Base-by-base conservation (phyloP, 2,329 filamentous ascomycete species). In the Cladosporium sp. region DNA sequence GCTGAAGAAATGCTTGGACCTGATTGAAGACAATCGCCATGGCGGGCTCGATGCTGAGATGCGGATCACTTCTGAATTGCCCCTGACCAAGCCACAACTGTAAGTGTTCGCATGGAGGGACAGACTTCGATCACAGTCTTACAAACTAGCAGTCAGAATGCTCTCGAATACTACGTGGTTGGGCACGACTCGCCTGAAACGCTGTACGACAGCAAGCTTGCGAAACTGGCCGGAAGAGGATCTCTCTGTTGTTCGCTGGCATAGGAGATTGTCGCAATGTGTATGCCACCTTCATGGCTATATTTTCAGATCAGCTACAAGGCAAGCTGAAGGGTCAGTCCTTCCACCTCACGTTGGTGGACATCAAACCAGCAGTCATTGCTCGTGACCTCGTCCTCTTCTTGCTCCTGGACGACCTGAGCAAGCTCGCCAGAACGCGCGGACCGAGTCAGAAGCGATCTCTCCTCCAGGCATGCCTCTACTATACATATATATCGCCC, bases 1-100 rank as follows among this genome's bases (percentile, higher is more conserved):
- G 30, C 54, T 34, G 32, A 5, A n/a, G 2, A 12, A 36, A 24
- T 34, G 54, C 18, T 24, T 57, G 28, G 18, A 12, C 8, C 11
- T 57, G 54, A 5, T 57, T 36, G 54, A 57, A 57, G 18, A 24
- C 10, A 57, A 57, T 10, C 3, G 49, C 26, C 49, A 54, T 54
- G 24, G 59, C 18, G 26, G 21, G 38, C 58, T 51, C 6, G 67
- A 34, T 49, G 36, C 65, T 5, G 59, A 66, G 47, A 51, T 41
- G 21, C 64, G 21, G 51, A 41, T 68, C 41, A 64, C 67, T 44
- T 55, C 21, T 32, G 52, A 68, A 1, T 57, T 67, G 10, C 68
- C 68, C 6, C 47, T 67, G 54, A 59, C 28, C 49, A 69, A 68
- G 63, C 66, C 68, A 36, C 62, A 66, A 18, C 61, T 69, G 55